Evolutionary conservation across 2,329 filamentous ascomycete species (phyloP).

Genomic region (Fonsecaea multimorphosa): DNA sequence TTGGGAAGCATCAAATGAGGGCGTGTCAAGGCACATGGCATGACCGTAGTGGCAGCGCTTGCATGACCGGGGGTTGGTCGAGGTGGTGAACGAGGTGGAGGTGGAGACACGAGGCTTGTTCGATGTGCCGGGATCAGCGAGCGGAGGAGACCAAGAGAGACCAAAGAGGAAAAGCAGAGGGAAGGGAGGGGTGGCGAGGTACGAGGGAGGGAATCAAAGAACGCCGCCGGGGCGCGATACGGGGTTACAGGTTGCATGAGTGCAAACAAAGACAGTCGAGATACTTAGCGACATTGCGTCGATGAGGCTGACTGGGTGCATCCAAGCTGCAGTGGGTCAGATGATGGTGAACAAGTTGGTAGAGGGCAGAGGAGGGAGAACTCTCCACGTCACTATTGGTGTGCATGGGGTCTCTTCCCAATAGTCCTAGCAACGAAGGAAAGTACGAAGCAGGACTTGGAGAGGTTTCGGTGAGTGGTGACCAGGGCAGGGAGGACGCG

Average conservation of each 20-base stretch:
- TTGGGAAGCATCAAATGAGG: conserved; percentile 19
- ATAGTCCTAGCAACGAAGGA: not conserved
- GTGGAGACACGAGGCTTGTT: conserved; percentile 16
- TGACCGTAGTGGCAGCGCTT: conserved; percentile 14
- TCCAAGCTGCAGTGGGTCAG: conserved; percentile 18
- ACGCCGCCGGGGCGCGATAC: not conserved
- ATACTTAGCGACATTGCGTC: conserved; percentile 5
- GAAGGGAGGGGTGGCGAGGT: conserved; percentile 11
- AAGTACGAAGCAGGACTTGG: conserved; percentile 13
- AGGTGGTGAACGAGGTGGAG: conserved; percentile 19
- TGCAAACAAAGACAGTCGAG: conserved; percentile 14
- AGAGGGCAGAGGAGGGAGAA: too few species aligned
- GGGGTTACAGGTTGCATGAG: conserved; percentile 4
- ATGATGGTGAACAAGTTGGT: conserved; percentile 15
- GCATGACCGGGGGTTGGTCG: conserved; percentile 22
- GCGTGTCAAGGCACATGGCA: conserved; percentile 27
- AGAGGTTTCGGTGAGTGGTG: not conserved
- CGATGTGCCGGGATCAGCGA: conserved; percentile 13
- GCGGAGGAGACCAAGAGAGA: conserved; percentile 4
- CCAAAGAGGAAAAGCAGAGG: not conserved
- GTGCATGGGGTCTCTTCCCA: conserved; percentile 9
- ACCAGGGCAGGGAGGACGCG: conserved; percentile 2
- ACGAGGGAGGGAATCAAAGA: not conserved
- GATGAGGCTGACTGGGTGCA: conserved; percentile 22
- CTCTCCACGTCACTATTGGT: conserved; percentile 6